Evolutionary conservation across 2,329 filamentous ascomycete genomes (phyloP).

Genomic region (Claviceps sp.): DNA sequence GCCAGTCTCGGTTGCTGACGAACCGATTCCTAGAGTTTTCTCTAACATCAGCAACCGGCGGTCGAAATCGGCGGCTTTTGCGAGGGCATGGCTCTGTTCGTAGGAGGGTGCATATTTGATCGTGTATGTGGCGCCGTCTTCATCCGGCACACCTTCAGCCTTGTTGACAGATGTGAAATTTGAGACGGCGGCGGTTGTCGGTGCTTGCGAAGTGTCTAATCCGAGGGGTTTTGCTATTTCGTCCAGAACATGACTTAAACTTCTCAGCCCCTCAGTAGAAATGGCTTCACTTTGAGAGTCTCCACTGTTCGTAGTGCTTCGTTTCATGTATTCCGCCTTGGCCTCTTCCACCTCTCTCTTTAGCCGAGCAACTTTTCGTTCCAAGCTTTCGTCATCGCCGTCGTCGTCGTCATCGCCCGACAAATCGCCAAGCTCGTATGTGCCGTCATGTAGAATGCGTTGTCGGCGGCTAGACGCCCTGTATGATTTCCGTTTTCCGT

Average conservation of each 20-base stretch:
- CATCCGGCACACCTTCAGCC: conserved; percentile 9
- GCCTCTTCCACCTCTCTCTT: conserved; percentile 71
- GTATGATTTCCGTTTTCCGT: conserved; percentile 73
- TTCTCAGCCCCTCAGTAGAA: conserved; percentile 32
- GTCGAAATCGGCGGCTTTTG: conserved; percentile 80
- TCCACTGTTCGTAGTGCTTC: conserved; percentile 32
- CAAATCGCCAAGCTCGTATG: conserved; percentile 56
- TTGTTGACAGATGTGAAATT: conserved; percentile 9
- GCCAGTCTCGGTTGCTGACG: conserved; percentile 49
- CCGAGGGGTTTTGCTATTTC: conserved; percentile 35
- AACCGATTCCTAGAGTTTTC: conserved; percentile 64
- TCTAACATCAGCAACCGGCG: conserved; percentile 67
- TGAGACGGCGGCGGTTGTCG: conserved; percentile 5
- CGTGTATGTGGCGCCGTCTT: conserved; percentile 41
- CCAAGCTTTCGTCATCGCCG: conserved; percentile 58
- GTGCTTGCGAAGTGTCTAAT: conserved; percentile 6
- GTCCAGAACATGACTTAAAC: conserved; percentile 60
- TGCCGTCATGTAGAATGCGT: conserved; percentile 47
- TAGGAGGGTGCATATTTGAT: conserved; percentile 52
- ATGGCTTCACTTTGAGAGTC: conserved; percentile 33
- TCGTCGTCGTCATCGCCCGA: conserved; percentile 64
- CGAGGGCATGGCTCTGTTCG: conserved; percentile 56
- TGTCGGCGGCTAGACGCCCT: conserved; percentile 57
- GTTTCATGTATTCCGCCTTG: conserved; percentile 47
- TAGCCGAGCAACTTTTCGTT: conserved; percentile 68